Evolutionary conservation across 169 alveolate species (phyloP).

Genomic region (Plasmodium relictum): DNA sequence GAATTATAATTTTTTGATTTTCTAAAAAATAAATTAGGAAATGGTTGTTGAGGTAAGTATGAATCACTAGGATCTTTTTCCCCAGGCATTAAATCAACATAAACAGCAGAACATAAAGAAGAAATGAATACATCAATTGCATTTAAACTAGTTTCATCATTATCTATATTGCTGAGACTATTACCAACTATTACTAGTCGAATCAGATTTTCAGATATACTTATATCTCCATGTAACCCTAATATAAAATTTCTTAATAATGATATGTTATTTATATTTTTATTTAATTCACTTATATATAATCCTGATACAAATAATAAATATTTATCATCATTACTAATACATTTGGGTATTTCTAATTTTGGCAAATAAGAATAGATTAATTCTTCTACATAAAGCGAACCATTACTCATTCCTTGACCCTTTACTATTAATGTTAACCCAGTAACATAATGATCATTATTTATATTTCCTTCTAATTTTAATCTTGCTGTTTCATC

Average conservation of each 20-base stretch:
- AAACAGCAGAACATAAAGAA: conserved; percentile 53
- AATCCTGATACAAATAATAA: conserved; percentile 74
- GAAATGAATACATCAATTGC: conserved; percentile 25
- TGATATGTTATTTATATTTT: conserved; percentile 24
- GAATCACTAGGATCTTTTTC: conserved; percentile 80
- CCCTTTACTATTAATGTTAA: conserved; percentile 55
- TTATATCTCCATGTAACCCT: conserved; percentile 62
- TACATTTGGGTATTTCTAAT: conserved; percentile 26
- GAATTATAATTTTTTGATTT: conserved; percentile 54
- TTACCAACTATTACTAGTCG: conserved; percentile 79
- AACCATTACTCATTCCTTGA: conserved; percentile 71
- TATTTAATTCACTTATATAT: conserved; percentile 38
- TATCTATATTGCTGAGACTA: conserved; percentile 48
- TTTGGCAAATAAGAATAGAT: conserved; percentile 73
- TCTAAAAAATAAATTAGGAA: conserved; percentile 79
- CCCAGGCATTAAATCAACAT: conserved; percentile 81
- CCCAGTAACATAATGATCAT: conserved; percentile 64
- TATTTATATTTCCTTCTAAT: conserved; percentile 73
- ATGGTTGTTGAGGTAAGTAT: conserved; percentile 82
- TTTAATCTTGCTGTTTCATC: conserved; percentile 76
- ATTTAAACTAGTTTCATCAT: conserved; percentile 46
- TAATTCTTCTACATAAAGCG: conserved; percentile 62
- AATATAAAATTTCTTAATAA: conserved; percentile 68
- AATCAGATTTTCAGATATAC: conserved; percentile 39
- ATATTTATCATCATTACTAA: conserved; percentile 61